These are phyloP conservation scores for Holtermanniella nyarrowii DNA, from an alignment of 768 basidiomycete species.

Conservation along the genomic window DNA sequence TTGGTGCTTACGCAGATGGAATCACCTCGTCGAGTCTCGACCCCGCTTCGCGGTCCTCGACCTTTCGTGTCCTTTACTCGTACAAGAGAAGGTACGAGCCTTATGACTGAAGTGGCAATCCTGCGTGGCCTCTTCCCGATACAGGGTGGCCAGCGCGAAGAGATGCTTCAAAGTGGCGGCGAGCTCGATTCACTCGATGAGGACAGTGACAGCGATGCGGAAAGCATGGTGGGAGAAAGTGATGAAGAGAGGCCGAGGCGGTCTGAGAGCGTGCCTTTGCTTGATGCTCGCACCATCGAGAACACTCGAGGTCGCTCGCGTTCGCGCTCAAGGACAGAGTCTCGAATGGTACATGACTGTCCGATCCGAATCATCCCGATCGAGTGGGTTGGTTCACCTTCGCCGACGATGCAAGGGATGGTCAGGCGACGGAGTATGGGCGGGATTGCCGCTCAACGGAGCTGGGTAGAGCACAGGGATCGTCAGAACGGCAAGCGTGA, in stretches of 20 bases:
- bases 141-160: constrained; percentile 7
- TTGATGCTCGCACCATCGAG: background rate
- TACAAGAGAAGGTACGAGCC: constrained; percentile 25
- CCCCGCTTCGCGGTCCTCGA: background rate
- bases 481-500: background rate
- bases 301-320: background rate
- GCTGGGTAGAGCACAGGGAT: background rate
- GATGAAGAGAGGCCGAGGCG: background rate
- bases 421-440: background rate
- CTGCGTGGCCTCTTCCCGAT: constrained; percentile 18
- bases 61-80: constrained; percentile 27
- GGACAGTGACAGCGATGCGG: background rate
- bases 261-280: background rate
- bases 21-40: background rate
- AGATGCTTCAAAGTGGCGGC: constrained; percentile 11
- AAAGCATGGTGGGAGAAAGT: no score
- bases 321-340: background rate
- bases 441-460: background rate
- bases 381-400: background rate
- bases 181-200: constrained; percentile 10
- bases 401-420: no score
- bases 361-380: constrained; percentile 3
- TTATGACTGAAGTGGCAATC: constrained; percentile 17
- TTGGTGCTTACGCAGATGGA: background rate
- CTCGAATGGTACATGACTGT: background rate